Percentiles rank a stretch among this genome's conserved stretches.
phyloP scores from a whole-genome alignment of 805 yeast genomes.

The Komagataella populi region DNA sequence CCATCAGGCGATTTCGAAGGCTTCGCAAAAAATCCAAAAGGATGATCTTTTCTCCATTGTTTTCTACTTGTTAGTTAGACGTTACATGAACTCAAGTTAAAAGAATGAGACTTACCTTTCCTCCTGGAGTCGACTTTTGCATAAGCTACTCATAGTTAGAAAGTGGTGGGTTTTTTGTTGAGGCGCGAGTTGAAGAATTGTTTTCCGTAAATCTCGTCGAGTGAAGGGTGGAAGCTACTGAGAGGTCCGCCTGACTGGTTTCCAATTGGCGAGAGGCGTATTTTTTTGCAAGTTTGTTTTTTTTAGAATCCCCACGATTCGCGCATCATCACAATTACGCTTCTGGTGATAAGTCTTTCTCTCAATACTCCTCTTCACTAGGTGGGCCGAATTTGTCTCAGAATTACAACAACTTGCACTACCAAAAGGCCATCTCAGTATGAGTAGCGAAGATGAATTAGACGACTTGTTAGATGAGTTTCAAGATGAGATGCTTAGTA shows the following conservation, averaged over 20 bases:
- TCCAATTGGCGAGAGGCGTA: not conserved
- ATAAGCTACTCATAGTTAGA: slow-evolving; percentile 25
- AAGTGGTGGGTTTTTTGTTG: not conserved
- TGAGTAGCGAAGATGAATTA: slow-evolving; percentile 27
- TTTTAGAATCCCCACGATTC: not conserved
- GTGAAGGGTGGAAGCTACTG: not conserved
- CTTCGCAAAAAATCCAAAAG: slow-evolving; percentile 92
- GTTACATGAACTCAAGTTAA: not conserved
- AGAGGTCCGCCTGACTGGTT: not conserved
- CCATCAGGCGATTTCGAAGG: slow-evolving; percentile 79
- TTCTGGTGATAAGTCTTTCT: not conserved
- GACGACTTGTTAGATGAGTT: slow-evolving; percentile 82
- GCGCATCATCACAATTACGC: not conserved
- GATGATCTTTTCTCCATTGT: slow-evolving; percentile 97
- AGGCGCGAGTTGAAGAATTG: not conserved
- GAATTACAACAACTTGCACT: not conserved
- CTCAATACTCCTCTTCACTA: not conserved
- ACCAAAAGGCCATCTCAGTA: not conserved
- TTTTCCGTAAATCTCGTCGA: not conserved
- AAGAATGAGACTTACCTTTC: slow-evolving; percentile 37
- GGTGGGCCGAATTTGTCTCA: not conserved
- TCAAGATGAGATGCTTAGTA: slow-evolving; percentile 52
- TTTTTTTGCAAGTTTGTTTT: not conserved
- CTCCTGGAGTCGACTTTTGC: slow-evolving; percentile 78
- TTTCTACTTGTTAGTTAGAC: slow-evolving; percentile 32